Evolutionary conservation across 2,329 filamentous ascomycete species (phyloP).

Genomic region (Fusarium albosuccineum): DNA sequence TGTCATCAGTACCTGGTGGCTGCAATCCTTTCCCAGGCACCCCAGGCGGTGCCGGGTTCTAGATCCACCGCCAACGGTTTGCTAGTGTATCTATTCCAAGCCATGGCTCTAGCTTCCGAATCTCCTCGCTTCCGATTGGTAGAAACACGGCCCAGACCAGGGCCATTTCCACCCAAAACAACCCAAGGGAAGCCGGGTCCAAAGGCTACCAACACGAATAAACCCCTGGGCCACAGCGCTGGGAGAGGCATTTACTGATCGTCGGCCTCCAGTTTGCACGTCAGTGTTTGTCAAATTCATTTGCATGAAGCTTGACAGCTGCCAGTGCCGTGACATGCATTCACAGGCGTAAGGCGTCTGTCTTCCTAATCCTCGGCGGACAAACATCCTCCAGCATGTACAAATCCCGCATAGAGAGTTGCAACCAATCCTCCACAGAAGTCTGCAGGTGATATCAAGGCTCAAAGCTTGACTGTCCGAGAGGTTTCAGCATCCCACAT

Average conservation of each 20-base stretch:
- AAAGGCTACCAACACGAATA: not conserved
- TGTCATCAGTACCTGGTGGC: not conserved
- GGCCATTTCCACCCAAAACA: not conserved
- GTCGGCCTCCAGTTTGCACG: not conserved
- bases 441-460: too few relatives aligned
- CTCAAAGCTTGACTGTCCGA: too few relatives aligned
- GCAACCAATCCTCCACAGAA: too few relatives aligned
- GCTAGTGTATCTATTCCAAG: not conserved
- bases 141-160: not conserved
- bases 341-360: too few relatives aligned
- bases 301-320: not conserved
- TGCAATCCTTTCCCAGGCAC: not conserved
- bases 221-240: not conserved
- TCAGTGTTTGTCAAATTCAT: not conserved
- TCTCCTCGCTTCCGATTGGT: constrained; percentile 2
- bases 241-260: too few relatives aligned
- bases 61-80: not conserved
- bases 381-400: too few relatives aligned
- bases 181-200: not conserved
- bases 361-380: too few relatives aligned
- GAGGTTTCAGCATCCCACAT: too few relatives aligned
- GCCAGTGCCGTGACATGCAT: not conserved
- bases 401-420: too few relatives aligned
- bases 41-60: not conserved
- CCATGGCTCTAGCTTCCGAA: not conserved